Conservation (phyloP, 169 alveolate species). For the Babesia sp. region DNA sequence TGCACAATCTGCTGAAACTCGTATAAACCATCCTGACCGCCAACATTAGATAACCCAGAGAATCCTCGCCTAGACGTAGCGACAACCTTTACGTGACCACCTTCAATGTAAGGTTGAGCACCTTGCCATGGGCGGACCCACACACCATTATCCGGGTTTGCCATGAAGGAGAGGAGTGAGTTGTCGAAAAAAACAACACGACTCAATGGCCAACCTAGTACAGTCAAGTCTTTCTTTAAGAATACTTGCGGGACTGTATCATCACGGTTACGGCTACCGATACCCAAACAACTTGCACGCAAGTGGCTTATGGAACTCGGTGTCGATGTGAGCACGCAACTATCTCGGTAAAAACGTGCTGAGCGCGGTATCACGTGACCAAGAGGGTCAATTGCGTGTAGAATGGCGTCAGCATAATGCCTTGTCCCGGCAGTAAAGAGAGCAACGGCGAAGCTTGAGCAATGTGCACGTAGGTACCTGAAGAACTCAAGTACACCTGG, state of each 20-base stretch:
- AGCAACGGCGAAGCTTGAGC: constrained; percentile 23
- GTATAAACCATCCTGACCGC: constrained; percentile 41
- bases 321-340: constrained; percentile 25
- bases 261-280: constrained; percentile 27
- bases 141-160: constrained; percentile 51
- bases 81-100: neutral
- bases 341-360: constrained; percentile 26
- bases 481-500: constrained; percentile 44
- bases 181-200: constrained; percentile 46
- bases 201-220: constrained; percentile 35
- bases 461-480: constrained; percentile 6
- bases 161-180: constrained; percentile 36
- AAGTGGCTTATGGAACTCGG: constrained; percentile 15
- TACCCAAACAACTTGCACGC: constrained; percentile 18
- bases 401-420: constrained; percentile 40
- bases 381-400: constrained; percentile 44
- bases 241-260: constrained; percentile 25
- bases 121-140: constrained; percentile 39
- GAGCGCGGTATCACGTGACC: constrained; percentile 5
- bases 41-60: neutral
- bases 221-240: constrained; percentile 22
- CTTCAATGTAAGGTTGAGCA: constrained; percentile 24
- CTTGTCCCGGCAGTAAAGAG: constrained; percentile 49
- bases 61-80: neutral
- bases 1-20: constrained; percentile 30